Evolutionary conservation across 2,329 filamentous ascomycete species (phyloP).

Genomic region (Ceratocystis lukuohia): DNA sequence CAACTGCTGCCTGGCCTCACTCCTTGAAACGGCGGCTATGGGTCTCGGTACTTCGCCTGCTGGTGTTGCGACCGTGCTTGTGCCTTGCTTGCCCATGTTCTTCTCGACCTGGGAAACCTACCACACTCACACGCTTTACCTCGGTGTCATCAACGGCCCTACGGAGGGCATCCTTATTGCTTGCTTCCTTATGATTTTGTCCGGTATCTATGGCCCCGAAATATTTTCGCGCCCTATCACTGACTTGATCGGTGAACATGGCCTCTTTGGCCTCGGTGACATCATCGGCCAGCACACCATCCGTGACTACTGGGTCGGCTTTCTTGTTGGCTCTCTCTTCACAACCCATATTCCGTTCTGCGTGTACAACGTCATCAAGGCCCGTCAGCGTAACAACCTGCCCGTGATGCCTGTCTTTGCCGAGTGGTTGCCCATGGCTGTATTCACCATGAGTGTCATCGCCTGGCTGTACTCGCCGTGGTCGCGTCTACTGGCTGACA

Average conservation of each 20-base stretch:
- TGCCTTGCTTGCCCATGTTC: slow-evolving; percentile 94
- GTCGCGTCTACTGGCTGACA: slow-evolving; percentile 66
- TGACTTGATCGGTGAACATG: slow-evolving; percentile 45
- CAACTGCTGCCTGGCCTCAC: slow-evolving; percentile 86
- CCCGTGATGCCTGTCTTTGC: slow-evolving; percentile 73
- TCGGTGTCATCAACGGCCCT: slow-evolving; percentile 92
- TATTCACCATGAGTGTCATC: slow-evolving; percentile 61
- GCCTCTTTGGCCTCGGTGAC: slow-evolving; percentile 39
- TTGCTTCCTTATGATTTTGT: slow-evolving; percentile 70
- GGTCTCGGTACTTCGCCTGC: slow-evolving; percentile 71
- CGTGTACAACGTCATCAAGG: slow-evolving; percentile 69
- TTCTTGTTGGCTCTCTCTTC: slow-evolving; percentile 53
- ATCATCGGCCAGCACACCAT: slow-evolving; percentile 60
- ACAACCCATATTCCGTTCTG: slow-evolving; percentile 75
- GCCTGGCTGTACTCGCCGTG: slow-evolving; percentile 85
- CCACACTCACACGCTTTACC: slow-evolving; percentile 91
- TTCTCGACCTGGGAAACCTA: slow-evolving; percentile 99
- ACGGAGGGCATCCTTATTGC: slow-evolving; percentile 91
- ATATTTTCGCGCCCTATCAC: slow-evolving; percentile 72
- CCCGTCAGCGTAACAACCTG: slow-evolving; percentile 56
- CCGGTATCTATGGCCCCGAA: slow-evolving; percentile 73
- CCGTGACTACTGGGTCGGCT: slow-evolving; percentile 73
- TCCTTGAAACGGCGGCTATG: slow-evolving; percentile 88
- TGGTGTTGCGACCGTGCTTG: slow-evolving; percentile 80
- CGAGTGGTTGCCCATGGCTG: slow-evolving; percentile 83